phyloP scores from a whole-genome alignment of 306 rosid genomes.

The Lotus japonicus region DNA sequence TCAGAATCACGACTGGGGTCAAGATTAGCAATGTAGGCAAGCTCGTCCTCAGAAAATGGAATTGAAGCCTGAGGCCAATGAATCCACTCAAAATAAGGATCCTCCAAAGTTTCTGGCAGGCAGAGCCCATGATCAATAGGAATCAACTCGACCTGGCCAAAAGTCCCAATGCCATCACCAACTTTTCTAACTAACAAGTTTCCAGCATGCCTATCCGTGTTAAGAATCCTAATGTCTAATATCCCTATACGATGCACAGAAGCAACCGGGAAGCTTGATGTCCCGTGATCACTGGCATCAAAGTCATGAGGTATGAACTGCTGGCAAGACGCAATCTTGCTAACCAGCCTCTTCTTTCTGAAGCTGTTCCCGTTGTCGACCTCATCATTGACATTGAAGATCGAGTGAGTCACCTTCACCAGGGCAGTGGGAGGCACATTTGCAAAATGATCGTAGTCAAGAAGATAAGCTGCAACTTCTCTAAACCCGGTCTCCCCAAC shows the following conservation, averaged over 20 bases:
- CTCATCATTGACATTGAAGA: constrained; percentile 88
- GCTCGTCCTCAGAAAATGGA: constrained; percentile 91
- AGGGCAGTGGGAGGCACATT: constrained; percentile 94
- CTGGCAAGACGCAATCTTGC: constrained; percentile 94
- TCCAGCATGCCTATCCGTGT: constrained; percentile 98
- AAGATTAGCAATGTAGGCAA: constrained; percentile 59
- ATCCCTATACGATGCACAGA: constrained; percentile 96
- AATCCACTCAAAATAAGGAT: constrained; percentile 98
- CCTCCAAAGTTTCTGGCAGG: constrained; percentile 90
- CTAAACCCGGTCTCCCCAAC: constrained; percentile 97
- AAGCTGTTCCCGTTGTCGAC: constrained; percentile 66
- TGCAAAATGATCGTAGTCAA: constrained; percentile 76
- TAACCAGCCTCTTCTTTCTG: constrained; percentile 59
- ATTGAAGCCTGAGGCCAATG: constrained; percentile 99
- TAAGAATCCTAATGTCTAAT: constrained; percentile 90
- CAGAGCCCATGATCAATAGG: constrained; percentile 99
- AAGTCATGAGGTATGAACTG: constrained; percentile 89
- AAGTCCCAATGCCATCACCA: constrained; percentile 70
- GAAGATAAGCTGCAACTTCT: constrained; percentile 94
- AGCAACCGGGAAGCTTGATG: constrained; percentile 87
- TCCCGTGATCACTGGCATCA: constrained; percentile 98
- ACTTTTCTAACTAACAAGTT: constrained; percentile 84
- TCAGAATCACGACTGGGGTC: constrained; percentile 56
- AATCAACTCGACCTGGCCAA: constrained; percentile 88
- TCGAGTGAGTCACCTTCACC: constrained; percentile 92